Conservation (phyloP, 148 eudicot genomes). For the Chenopodium quinoa region DNA sequence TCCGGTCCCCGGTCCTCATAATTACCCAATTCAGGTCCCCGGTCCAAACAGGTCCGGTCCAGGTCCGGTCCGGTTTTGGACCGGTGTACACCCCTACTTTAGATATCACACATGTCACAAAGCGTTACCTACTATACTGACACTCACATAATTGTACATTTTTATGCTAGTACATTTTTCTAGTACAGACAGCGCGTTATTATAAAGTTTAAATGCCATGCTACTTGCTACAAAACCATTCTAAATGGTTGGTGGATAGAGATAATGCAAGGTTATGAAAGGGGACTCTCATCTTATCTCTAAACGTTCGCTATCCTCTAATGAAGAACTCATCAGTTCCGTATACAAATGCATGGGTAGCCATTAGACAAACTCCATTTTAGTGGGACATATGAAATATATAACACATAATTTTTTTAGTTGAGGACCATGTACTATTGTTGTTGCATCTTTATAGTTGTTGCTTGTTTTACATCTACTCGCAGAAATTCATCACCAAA, state of each 20-base stretch:
- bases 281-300: not conserved
- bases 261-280: not conserved
- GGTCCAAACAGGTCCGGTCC: too few relatives aligned
- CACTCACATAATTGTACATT: not conserved
- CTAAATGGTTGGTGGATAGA: not conserved
- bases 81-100: too few relatives aligned
- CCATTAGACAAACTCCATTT: constrained; percentile 11
- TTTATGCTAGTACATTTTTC: not conserved
- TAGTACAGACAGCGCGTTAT: not conserved
- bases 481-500: constrained; percentile 26
- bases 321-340: not conserved
- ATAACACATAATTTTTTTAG: too few relatives aligned
- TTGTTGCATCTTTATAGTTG: constrained; percentile 47
- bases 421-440: constrained; percentile 24
- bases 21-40: too few relatives aligned
- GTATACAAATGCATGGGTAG: not conserved
- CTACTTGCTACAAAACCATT: not conserved
- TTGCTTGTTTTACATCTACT: constrained; percentile 42
- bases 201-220: not conserved
- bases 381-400: constrained; percentile 14
- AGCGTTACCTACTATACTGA: too few relatives aligned
- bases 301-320: not conserved
- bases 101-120: too few relatives aligned
- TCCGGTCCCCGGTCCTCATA: too few relatives aligned
- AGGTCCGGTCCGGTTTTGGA: too few relatives aligned